Evolutionary conservation across 352 stramenopile species (phyloP).

Genomic region (Globisporangium mamillatum): DNA sequence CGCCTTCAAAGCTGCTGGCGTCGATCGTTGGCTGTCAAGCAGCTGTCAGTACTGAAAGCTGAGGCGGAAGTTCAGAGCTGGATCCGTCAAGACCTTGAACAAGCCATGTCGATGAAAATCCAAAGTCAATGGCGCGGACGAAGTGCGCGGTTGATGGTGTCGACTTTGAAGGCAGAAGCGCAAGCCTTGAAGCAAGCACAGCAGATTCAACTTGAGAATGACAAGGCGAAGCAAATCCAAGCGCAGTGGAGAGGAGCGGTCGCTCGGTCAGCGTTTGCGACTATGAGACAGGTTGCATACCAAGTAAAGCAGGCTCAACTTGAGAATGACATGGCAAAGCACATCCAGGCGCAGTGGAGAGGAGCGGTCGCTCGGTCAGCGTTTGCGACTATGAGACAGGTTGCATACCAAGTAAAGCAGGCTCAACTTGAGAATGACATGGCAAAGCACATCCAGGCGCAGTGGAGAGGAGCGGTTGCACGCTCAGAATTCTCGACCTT

Average conservation of each 20-base stretch:
- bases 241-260: conserved; percentile 24
- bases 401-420: neutral
- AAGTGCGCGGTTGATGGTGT: conserved; percentile 17
- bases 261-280: conserved; percentile 14
- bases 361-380: conserved; percentile 16
- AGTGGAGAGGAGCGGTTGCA: conserved; percentile 16
- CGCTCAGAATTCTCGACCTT: conserved; percentile 3
- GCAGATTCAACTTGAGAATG: neutral
- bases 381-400: conserved; percentile 7
- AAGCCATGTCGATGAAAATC: conserved; percentile 30
- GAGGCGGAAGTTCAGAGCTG: conserved; percentile 18
- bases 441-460: conserved; percentile 12
- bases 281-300: conserved; percentile 1
- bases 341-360: conserved; percentile 32
- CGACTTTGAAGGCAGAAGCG: conserved; percentile 7
- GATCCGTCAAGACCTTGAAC: conserved; percentile 20
- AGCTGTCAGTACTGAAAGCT: conserved; percentile 15
- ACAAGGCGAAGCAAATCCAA: conserved; percentile 27
- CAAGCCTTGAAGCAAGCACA: conserved; percentile 8
- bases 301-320: neutral
- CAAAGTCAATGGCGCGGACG: conserved; percentile 33
- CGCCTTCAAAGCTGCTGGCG: conserved; percentile 36
- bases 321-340: conserved; percentile 11
- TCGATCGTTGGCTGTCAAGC: conserved; percentile 14
- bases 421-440: neutral